Percentiles rank a stretch among this genome's conserved stretches.
Evolutionary conservation across 805 yeast genomes (phyloP).

Genomic region (Phaffomyces opuntiae): DNA sequence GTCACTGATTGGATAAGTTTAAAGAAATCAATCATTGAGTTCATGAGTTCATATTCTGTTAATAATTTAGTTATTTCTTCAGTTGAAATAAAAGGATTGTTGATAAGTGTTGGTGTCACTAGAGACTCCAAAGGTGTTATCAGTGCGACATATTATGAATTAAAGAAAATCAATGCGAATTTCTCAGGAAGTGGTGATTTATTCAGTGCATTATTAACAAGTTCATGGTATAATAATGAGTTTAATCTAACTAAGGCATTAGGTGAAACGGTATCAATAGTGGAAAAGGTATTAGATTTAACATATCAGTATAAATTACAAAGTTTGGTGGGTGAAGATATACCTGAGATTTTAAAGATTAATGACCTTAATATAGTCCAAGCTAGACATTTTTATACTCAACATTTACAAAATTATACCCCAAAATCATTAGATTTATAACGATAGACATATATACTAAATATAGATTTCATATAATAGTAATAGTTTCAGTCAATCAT

Average conservation of each 20-base stretch:
- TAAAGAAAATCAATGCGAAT: slow-evolving; percentile 46
- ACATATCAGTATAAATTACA: slow-evolving; percentile 27
- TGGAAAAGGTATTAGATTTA: slow-evolving; percentile 34
- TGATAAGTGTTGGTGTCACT: slow-evolving; percentile 35
- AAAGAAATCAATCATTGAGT: slow-evolving; percentile 30
- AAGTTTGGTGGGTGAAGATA: slow-evolving; percentile 9
- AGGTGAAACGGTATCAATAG: slow-evolving; percentile 32
- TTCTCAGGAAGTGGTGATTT: slow-evolving; percentile 76
- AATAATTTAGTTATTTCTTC: slow-evolving; percentile 55
- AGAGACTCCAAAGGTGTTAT: not conserved
- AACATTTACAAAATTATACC: slow-evolving; percentile 5
- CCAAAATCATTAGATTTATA: not conserved
- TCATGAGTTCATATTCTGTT: slow-evolving; percentile 39
- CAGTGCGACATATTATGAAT: slow-evolving; percentile 27
- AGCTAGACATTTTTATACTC: slow-evolving; percentile 26
- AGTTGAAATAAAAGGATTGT: slow-evolving; percentile 28
- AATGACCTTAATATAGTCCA: slow-evolving; percentile 41
- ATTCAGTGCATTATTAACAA: slow-evolving; percentile 54
- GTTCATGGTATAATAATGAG: slow-evolving; percentile 30
- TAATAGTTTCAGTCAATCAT: slow-evolving; percentile 13
- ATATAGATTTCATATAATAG: no score
- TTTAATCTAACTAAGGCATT: slow-evolving; percentile 28
- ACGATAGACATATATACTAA: no score
- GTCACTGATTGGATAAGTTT: slow-evolving; percentile 34
- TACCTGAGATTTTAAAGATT: slow-evolving; percentile 21